Evolutionary conservation across 1,139 yeast genomes (phyloP).

Genomic region (Hemisphaericaspora lyxosophila): DNA sequence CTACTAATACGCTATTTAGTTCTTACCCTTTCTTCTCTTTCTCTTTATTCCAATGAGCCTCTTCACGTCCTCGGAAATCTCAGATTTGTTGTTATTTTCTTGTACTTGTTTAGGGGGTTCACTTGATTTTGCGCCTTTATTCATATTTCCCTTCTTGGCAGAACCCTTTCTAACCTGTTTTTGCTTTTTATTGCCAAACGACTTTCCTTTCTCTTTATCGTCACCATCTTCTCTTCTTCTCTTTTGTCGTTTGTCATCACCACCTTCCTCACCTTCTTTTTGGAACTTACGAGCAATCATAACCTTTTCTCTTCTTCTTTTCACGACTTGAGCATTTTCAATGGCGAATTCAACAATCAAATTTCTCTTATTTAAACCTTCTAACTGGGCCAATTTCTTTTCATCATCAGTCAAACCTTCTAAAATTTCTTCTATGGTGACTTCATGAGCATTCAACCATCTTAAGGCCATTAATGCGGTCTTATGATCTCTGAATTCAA

Average conservation of each 20-base stretch:
- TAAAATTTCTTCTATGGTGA: conserved; percentile 63
- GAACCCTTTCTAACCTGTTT: conserved; percentile 23
- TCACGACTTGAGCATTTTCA: conserved; percentile 90
- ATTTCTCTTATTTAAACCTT: conserved; percentile 63
- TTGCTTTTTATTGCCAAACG: conserved; percentile 18
- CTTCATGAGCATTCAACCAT: conserved; percentile 95
- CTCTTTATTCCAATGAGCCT: conserved; percentile 68
- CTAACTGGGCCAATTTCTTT: conserved; percentile 50
- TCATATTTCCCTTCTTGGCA: conserved; percentile 47
- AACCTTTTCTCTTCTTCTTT: conserved; percentile 78
- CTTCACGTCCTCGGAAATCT: conserved; percentile 54
- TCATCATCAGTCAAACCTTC: conserved; percentile 76
- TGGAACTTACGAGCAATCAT: conserved; percentile 41
- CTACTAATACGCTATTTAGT: conserved; percentile 15
- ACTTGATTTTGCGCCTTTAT: conserved; percentile 37
- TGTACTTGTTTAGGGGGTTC: conserved; percentile 15
- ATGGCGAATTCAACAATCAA: conserved; percentile 93
- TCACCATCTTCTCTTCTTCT: conserved; percentile 24
- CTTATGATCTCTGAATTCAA: conserved; percentile 91
- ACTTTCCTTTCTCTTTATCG: conserved; percentile 17
- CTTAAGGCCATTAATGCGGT: conserved; percentile 93
- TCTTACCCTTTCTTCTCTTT: conserved; percentile 57
- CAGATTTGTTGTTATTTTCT: conserved; percentile 32
- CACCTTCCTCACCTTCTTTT: conserved; percentile 28
- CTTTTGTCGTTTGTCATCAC: conserved; percentile 16